These are phyloP conservation scores for Testicularia cyperi DNA, from an alignment of 1,284 basidiomycete species.

Conservation along the genomic window DNA sequence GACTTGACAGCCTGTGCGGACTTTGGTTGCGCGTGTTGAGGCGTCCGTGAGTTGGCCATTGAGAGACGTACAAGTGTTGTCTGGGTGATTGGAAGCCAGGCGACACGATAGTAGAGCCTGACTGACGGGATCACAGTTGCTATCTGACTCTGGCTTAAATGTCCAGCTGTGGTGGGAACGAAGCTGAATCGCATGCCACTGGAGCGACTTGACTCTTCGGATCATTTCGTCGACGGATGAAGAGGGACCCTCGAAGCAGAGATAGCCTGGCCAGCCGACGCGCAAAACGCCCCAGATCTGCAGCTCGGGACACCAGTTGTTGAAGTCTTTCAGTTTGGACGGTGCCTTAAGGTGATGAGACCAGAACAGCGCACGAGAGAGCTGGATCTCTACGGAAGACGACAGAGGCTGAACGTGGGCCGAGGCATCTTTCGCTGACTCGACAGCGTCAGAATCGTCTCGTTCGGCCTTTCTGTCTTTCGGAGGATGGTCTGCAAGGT, in stretches of 20 bases:
- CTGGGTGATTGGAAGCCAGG: slow-evolving; percentile 7
- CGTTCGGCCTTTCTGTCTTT: too few relatives aligned
- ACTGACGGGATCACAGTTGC: background rate
- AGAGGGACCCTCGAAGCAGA: slow-evolving; percentile 41
- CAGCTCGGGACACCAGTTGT: slow-evolving; percentile 40
- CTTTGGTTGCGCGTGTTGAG: slow-evolving; percentile 1
- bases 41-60: slow-evolving; percentile 1
- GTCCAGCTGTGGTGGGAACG: slow-evolving; percentile 15
- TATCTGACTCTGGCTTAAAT: background rate
- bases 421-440: too few relatives aligned
- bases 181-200: slow-evolving; percentile 43
- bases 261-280: slow-evolving; percentile 42
- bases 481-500: slow-evolving; percentile 6
- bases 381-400: slow-evolving; percentile 1
- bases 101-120: slow-evolving; percentile 22
- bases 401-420: too few relatives aligned
- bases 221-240: slow-evolving; percentile 40
- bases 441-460: too few relatives aligned
- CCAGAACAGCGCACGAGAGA: slow-evolving; percentile 36
- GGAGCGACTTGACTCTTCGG: slow-evolving; percentile 32
- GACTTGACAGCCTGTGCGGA: slow-evolving; percentile 31
- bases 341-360: slow-evolving; percentile 42
- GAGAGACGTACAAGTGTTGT: too few relatives aligned
- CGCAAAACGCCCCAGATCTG: slow-evolving; percentile 39
- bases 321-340: slow-evolving; percentile 41